Percentiles rank a stretch among this genome's conserved stretches.
phyloP scores from a whole-genome alignment of 1,284 basidiomycete species.

The Sanghuangporus baumii region DNA sequence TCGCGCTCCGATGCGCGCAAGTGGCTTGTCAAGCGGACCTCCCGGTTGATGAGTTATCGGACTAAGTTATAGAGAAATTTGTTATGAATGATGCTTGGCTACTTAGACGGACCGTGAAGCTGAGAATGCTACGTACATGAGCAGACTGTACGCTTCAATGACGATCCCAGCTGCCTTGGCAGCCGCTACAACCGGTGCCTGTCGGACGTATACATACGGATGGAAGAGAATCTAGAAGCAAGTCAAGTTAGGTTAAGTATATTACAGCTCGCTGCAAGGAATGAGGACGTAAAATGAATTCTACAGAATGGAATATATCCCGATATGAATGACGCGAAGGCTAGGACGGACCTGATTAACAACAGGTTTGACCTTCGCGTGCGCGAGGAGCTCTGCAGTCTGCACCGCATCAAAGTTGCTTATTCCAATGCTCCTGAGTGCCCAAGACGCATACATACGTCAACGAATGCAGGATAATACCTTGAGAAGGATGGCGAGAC shows the following conservation, averaged over 20 bases:
- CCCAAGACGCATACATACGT: background rate
- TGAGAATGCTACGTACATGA: conserved; percentile 38
- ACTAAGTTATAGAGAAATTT: conserved; percentile 27
- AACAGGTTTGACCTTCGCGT: conserved; percentile 55
- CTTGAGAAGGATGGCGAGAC: conserved; percentile 14
- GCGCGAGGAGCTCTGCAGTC: conserved; percentile 48
- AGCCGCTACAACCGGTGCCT: conserved; percentile 52
- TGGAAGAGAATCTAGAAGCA: conserved; percentile 53
- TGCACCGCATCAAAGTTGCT: conserved; percentile 62
- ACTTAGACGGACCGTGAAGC: background rate
- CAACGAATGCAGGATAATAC: background rate
- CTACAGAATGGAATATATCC: background rate
- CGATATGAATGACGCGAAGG: background rate
- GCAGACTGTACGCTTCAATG: conserved; percentile 65
- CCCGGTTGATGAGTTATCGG: conserved; percentile 58
- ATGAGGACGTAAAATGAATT: background rate
- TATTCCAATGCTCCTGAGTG: conserved; percentile 63
- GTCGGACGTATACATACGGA: conserved; percentile 59
- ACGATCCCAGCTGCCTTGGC: conserved; percentile 53
- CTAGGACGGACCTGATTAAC: conserved; percentile 56
- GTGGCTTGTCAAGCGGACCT: conserved; percentile 61
- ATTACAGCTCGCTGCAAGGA: background rate
- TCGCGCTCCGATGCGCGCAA: conserved; percentile 50
- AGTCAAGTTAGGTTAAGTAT: conserved; percentile 18
- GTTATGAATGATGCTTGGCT: background rate